A percentile compares a stretch with the other conserved stretches of the same genome.
Evolutionary conservation across 2,329 filamentous ascomycete genomes (phyloP).

Genomic region (Ilyonectria destructans): DNA sequence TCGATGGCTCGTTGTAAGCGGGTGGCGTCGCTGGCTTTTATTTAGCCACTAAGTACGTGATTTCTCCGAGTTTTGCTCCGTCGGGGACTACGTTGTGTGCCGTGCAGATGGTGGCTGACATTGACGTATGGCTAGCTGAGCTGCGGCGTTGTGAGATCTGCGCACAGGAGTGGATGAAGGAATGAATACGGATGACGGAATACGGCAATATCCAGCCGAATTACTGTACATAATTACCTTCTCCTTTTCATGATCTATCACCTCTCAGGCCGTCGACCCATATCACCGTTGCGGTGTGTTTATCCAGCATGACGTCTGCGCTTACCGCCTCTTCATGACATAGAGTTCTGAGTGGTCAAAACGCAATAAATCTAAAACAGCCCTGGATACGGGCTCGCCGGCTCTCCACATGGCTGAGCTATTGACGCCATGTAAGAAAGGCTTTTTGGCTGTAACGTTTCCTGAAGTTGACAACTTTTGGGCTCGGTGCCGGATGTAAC

Average conservation of each 20-base stretch:
- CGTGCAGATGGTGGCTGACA: not conserved
- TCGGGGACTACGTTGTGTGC: not conserved
- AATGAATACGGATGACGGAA: not conserved
- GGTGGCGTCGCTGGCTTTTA: not conserved
- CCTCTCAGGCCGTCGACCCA: too few species aligned
- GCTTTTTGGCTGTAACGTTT: slow-evolving; percentile 3
- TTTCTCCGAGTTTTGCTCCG: not conserved
- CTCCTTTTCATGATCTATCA: not conserved
- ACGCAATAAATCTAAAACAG: slow-evolving; percentile 1
- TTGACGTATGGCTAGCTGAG: too few species aligned
- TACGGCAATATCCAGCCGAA: not conserved
- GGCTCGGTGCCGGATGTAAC: not conserved
- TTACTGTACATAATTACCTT: not conserved
- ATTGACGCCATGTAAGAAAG: slow-evolving; percentile 4
- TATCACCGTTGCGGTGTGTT: too few species aligned
- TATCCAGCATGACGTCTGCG: not conserved
- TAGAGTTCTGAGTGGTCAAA: not conserved
- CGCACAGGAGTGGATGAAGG: not conserved
- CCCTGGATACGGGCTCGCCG: slow-evolving; percentile 16
- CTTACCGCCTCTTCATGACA: not conserved
- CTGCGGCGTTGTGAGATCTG: not conserved
- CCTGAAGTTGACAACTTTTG: not conserved
- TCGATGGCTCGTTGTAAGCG: not conserved
- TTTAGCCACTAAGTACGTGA: not conserved
- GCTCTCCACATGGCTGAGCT: not conserved